Conservation (phyloP, 2,329 filamentous ascomycete species). For the Epichloe typhina region DNA sequence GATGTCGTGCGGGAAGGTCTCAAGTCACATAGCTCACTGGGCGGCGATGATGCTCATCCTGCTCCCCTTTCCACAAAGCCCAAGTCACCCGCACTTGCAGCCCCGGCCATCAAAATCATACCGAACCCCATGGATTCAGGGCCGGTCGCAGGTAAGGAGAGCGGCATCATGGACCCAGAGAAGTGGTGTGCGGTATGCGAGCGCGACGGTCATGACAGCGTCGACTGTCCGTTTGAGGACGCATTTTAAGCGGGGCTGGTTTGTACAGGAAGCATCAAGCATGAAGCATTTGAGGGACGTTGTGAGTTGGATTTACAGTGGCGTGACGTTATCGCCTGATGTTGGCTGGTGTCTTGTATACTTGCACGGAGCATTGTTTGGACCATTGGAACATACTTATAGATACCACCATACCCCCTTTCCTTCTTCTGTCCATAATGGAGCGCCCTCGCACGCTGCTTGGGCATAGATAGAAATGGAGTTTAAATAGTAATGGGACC, state of each 20-base stretch:
- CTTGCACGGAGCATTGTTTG: slow-evolving; percentile 14
- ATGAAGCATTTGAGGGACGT: background rate
- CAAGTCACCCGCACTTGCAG: slow-evolving; percentile 26
- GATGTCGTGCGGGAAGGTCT: slow-evolving; percentile 23
- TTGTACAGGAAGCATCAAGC: background rate
- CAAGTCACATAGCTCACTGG: slow-evolving; percentile 25
- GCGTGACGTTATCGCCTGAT: slow-evolving; percentile 9
- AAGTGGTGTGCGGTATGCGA: slow-evolving; percentile 98
- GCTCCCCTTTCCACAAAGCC: slow-evolving; percentile 39
- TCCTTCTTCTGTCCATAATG: slow-evolving; percentile 10
- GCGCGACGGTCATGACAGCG: slow-evolving; percentile 89
- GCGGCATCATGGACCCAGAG: slow-evolving; percentile 61
- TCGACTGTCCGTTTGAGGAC: slow-evolving; percentile 88
- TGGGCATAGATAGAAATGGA: slow-evolving; percentile 2
- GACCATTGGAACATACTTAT: slow-evolving; percentile 15
- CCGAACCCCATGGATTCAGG: slow-evolving; percentile 52
- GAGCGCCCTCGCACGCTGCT: slow-evolving; percentile 5
- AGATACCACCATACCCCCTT: slow-evolving; percentile 21
- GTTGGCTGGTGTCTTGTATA: slow-evolving; percentile 7
- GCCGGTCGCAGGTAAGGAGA: slow-evolving; percentile 66
- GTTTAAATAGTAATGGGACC: slow-evolving; percentile 3
- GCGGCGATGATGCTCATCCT: slow-evolving; percentile 32
- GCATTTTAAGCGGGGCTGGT: slow-evolving; percentile 34
- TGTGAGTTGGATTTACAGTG: slow-evolving; percentile 5
- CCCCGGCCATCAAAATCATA: slow-evolving; percentile 32